A percentile compares a stretch with the other conserved stretches of the same genome.
These are phyloP conservation scores for Pichia cactophila DNA, from an alignment of 1,139 yeast species.

Conservation along the genomic window DNA sequence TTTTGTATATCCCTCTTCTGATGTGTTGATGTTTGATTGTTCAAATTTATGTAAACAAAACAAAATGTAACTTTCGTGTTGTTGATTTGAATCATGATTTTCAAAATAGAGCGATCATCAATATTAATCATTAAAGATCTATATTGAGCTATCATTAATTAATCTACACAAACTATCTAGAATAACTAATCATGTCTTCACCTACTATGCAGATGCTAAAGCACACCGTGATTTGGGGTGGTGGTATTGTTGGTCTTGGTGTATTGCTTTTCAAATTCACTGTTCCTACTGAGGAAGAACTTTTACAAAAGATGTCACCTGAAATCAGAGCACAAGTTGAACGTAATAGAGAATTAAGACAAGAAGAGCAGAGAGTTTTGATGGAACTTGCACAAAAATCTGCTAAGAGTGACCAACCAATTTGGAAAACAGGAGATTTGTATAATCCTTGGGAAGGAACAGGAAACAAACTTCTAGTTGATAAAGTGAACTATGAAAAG, in stretches of 20 bases:
- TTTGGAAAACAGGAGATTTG: slow-evolving; percentile 72
- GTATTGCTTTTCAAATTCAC: slow-evolving; percentile 59
- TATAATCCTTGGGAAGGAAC: slow-evolving; percentile 52
- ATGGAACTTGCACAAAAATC: slow-evolving; percentile 61
- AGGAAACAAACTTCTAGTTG: slow-evolving; percentile 35
- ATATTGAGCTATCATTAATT: too few species aligned
- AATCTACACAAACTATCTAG: too few species aligned
- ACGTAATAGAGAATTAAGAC: slow-evolving; percentile 52
- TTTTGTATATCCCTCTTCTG: not conserved
- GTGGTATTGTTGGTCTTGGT: slow-evolving; percentile 60
- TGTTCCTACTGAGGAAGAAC: slow-evolving; percentile 77
- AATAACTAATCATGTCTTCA: slow-evolving; percentile 5
- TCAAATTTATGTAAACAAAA: not conserved
- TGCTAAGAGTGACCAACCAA: slow-evolving; percentile 60
- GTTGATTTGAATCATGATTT: not conserved
- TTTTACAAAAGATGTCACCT: slow-evolving; percentile 70
- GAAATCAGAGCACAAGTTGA: slow-evolving; percentile 75
- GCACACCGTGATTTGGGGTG: slow-evolving; percentile 36
- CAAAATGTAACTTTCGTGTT: not conserved
- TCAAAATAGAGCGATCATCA: not conserved
- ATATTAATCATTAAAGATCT: not conserved
- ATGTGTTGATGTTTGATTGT: not conserved
- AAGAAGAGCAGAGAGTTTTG: slow-evolving; percentile 56
- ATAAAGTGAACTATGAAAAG: slow-evolving; percentile 44
- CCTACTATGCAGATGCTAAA: slow-evolving; percentile 18